Base-by-base conservation (phyloP, 192 early-diverging fungal genomes). In the Coemansia aciculifera region DNA sequence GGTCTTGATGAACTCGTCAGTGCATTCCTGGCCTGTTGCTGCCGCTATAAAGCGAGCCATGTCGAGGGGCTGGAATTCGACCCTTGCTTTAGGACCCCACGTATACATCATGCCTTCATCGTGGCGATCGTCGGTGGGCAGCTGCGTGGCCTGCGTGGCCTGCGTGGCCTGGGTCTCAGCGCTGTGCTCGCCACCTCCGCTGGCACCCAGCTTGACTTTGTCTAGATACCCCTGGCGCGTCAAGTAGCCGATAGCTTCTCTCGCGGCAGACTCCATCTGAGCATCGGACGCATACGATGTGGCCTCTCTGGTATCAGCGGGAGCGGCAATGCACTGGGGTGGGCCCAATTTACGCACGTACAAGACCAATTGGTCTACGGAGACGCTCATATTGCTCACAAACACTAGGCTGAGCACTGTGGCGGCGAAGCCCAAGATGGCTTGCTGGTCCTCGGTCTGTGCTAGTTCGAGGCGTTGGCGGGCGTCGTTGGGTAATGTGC, bases 311-410 rank as follows among this genome's bases (percentile, higher is more conserved):
- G 60, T 3, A n/a, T 49, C 64, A 13, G 31, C 51, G 4, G 63
- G 21, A 3, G 63, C 34, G 21, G 63, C 59, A 2, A 74, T 63
- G 34, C 64, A 74, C 5, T 57, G 51, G 23, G 81, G 75, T 24
- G 76, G 81, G 10, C 81, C 76, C 15, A 83, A 67, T 69, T 73
- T 75, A 27, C 75, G 72, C 63, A 83, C 76, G 32, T 72, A 78
- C 63, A 83, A 23, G 23, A 72, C 64, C 15, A 81, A 74, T 71
- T 81, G 79, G 17, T 77, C 81, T n/a, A 64, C 31, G 3, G 63
- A 21, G 62, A 83, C 44, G 40, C 76, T 73, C 75, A 77, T 83
- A n/a, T 83, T 83, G 59, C 67, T 83, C 12, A 83, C 81, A 62
- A 83, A 78, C 13, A 83, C 64, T 40, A 83, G 76, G 68, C 75